Percentiles rank a stretch among this genome's conserved stretches.
These are phyloP conservation scores for Solanum neorickii DNA, from an alignment of 257 asterid genomes.

Conservation along the genomic window DNA sequence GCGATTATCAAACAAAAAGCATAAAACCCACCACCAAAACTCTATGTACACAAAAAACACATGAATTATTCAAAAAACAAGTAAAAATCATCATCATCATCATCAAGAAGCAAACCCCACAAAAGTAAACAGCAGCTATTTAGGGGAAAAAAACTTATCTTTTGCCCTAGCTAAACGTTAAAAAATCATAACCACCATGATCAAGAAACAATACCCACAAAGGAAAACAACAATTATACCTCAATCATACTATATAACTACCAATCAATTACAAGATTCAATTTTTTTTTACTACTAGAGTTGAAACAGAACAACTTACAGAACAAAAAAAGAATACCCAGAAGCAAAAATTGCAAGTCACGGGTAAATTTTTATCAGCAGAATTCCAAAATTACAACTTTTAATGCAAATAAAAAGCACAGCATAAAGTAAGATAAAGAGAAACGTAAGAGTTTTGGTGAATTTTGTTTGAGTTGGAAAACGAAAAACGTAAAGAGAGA, in stretches of 20 bases:
- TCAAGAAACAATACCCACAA: not conserved
- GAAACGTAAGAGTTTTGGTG: not conserved
- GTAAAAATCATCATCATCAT: not conserved
- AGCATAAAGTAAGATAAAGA: not conserved
- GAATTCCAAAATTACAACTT: not conserved
- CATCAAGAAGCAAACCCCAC: not conserved
- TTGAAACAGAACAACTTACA: slow-evolving; percentile 5
- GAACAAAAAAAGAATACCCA: not conserved
- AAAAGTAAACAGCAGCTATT: not conserved
- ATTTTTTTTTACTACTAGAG: not conserved
- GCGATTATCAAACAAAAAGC: not conserved
- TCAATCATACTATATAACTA: not conserved
- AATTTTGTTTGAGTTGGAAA: slow-evolving; percentile 23
- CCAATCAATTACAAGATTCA: not conserved
- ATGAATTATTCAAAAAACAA: not conserved
- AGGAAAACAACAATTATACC: not conserved
- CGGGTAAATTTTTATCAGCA: not conserved
- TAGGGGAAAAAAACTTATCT: not conserved
- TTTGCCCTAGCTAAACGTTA: not conserved
- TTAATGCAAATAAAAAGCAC: not conserved
- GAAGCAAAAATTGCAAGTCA: not conserved
- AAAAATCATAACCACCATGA: not conserved
- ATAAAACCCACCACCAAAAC: not conserved
- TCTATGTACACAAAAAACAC: not conserved
- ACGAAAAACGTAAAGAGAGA: slow-evolving; percentile 18